These are phyloP conservation scores for Yarrowia bubula DNA, from an alignment of 805 yeast species.

Conservation along the genomic window DNA sequence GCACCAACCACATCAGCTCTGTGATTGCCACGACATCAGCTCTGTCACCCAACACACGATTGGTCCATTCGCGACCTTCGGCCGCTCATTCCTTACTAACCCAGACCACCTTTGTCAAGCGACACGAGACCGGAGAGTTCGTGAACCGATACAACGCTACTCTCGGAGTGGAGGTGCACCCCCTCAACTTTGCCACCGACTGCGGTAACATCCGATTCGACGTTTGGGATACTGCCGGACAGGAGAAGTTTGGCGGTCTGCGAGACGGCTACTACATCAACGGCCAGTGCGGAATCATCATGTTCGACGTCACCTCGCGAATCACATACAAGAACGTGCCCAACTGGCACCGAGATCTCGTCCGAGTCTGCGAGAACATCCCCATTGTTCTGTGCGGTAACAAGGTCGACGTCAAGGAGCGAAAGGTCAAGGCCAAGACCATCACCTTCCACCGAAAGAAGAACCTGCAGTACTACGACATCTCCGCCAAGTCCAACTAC, in stretches of 20 bases:
- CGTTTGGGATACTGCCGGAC: constrained; percentile 99
- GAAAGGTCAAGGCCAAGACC: constrained; percentile 99
- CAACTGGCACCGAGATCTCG: constrained; percentile 99
- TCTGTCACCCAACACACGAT: background rate
- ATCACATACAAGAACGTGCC: constrained; percentile 99
- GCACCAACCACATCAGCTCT: no score
- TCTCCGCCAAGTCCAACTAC: constrained; percentile 98
- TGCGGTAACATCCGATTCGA: constrained; percentile 98
- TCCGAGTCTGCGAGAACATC: constrained; percentile 99
- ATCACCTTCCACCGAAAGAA: constrained; percentile 99
- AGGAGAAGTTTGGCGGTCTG: constrained; percentile 98
- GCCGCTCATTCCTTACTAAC: background rate
- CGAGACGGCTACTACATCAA: constrained; percentile 99
- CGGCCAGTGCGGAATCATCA: constrained; percentile 99
- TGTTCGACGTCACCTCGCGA: constrained; percentile 99
- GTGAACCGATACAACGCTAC: constrained; percentile 99
- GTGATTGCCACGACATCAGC: no score
- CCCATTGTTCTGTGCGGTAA: constrained; percentile 99
- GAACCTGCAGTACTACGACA: constrained; percentile 98
- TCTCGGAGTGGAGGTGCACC: constrained; percentile 99
- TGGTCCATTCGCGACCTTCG: background rate
- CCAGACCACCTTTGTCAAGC: constrained; percentile 96
- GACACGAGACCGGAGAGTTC: constrained; percentile 98
- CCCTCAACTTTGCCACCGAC: constrained; percentile 96
- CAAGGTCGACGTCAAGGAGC: constrained; percentile 99